Conservation (phyloP, 2,329 filamentous ascomycete genomes). For the Fusarium sp. region DNA sequence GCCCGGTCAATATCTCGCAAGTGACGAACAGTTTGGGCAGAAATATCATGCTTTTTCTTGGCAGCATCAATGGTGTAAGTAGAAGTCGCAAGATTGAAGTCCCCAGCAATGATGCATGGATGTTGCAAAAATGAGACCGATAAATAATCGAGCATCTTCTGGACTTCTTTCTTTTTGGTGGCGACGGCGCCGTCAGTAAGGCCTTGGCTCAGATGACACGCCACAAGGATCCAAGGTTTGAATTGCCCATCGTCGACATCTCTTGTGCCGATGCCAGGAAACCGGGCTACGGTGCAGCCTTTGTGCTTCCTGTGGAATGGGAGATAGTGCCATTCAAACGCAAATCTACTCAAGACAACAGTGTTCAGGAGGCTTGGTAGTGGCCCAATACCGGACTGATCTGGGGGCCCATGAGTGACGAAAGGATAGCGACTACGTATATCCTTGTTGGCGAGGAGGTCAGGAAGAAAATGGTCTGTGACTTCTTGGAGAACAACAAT, state of each 20-base stretch:
- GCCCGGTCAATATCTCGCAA: slow-evolving; percentile 58
- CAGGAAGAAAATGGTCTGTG: slow-evolving; percentile 69
- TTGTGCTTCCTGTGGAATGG: slow-evolving; percentile 67
- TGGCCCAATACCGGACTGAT: slow-evolving; percentile 61
- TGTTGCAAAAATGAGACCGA: slow-evolving; percentile 51
- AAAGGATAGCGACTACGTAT: slow-evolving; percentile 64
- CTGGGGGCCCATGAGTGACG: slow-evolving; percentile 65
- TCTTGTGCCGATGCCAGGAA: slow-evolving; percentile 43
- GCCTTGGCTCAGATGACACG: slow-evolving; percentile 70
- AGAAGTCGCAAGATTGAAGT: slow-evolving; percentile 73
- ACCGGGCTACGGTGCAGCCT: slow-evolving; percentile 61
- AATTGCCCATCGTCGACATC: slow-evolving; percentile 32
- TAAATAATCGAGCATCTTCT: slow-evolving; percentile 60
- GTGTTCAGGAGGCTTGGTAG: slow-evolving; percentile 70
- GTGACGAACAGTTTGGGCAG: slow-evolving; percentile 54
- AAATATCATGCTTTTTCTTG: slow-evolving; percentile 62
- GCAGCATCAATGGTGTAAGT: slow-evolving; percentile 63
- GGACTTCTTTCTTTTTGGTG: slow-evolving; percentile 66
- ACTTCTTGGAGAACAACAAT: slow-evolving; percentile 69
- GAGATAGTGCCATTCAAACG: slow-evolving; percentile 66
- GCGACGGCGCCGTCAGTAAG: slow-evolving; percentile 67
- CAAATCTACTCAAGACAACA: slow-evolving; percentile 65
- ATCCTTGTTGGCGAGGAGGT: slow-evolving; percentile 58
- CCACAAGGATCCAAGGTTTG: slow-evolving; percentile 60
- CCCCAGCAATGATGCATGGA: slow-evolving; percentile 68